Evolutionary conservation across 169 alveolate genomes (phyloP), one percentile per base, ranked within the genome.

Genomic region (Hammondia hammondi): DNA sequence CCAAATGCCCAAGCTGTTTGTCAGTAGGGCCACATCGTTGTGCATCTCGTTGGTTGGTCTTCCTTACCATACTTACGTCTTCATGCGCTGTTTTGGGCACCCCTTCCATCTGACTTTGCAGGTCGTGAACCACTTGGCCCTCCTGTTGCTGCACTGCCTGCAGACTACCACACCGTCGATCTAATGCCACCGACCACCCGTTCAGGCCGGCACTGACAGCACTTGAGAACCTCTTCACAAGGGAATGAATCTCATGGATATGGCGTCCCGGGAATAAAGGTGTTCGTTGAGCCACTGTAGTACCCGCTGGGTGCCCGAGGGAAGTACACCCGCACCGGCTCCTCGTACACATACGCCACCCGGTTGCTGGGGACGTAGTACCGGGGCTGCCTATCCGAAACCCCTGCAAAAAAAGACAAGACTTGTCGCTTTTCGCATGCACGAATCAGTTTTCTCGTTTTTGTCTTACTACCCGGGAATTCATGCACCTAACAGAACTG

Each of bases 261-360:
- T 46, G 87, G 87, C 45, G 45, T n/a, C 29, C 61, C 43, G 90
- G 90, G 90, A 46, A 82, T 14, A 70, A 82, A 82, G 70, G 90
- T 82, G 90, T 82, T 82, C 45, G 90, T 43, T 35, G 90, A 43
- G 90, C 90, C 90, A 29, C 90, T 82, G 90, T 82, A 82, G 90
- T 82, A 82, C 39, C 90, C 90, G 70, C 90, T 82, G 37, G 90
- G 71, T 6, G 90, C 90, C n/a, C 90, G 90, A 37, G 90, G 90
- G 37, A 82, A 45, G 70, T 82, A 82, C 71, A 82, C 71, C 35
- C 90, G 90, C 57, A 82, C 19, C 19, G 90, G 90, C 90, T 82
- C 90, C 43, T 82, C 71, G 43, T 82, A 43, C 17, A 82, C 90
- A n/a, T 82, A 82, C 35, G 35, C 39, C 57, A 82, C 90, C 37